Evolutionary conservation across 1,284 basidiomycete species (phyloP).

Genomic region (Polyporus tsugae): DNA sequence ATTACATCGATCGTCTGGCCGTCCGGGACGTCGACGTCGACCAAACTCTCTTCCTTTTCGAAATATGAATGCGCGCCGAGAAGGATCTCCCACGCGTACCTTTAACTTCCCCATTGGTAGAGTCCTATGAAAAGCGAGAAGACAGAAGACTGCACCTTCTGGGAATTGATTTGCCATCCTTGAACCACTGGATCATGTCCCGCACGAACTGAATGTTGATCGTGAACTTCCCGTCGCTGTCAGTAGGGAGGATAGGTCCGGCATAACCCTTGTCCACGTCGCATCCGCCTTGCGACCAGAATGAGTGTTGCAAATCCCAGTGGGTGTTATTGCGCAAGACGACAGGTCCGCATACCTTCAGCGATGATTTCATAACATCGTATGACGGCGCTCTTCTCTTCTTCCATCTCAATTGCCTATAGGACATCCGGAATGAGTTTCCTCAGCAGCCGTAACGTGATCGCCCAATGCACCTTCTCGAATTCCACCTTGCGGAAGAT

Average conservation of each 20-base stretch:
- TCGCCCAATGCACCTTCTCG: slow-evolving; percentile 70
- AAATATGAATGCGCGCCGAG: slow-evolving; percentile 87
- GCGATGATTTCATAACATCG: slow-evolving; percentile 82
- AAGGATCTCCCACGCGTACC: slow-evolving; percentile 96
- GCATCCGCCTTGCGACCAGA: slow-evolving; percentile 64
- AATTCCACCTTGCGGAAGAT: slow-evolving; percentile 88
- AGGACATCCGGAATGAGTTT: neutral
- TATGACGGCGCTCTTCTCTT: slow-evolving; percentile 79
- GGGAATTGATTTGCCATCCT: slow-evolving; percentile 88
- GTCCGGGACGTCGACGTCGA: slow-evolving; percentile 80
- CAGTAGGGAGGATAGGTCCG: slow-evolving; percentile 68
- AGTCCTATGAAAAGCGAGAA: neutral
- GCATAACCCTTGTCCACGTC: slow-evolving; percentile 74
- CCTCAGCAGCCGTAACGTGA: no score
- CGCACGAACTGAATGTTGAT: slow-evolving; percentile 85
- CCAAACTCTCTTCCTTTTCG: slow-evolving; percentile 82
- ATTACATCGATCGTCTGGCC: slow-evolving; percentile 91
- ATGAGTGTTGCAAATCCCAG: slow-evolving; percentile 4
- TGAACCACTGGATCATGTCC: slow-evolving; percentile 92
- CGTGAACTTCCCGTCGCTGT: slow-evolving; percentile 69
- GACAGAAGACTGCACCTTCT: slow-evolving; percentile 49
- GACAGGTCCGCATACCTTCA: slow-evolving; percentile 58
- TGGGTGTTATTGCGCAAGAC: neutral
- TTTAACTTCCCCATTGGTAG: slow-evolving; percentile 14
- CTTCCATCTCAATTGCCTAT: slow-evolving; percentile 90